Percentiles rank a stretch among this genome's conserved stretches.
Evolutionary conservation across 129 eudicot genomes (phyloP).

Genomic region (Flaveria robusta): DNA sequence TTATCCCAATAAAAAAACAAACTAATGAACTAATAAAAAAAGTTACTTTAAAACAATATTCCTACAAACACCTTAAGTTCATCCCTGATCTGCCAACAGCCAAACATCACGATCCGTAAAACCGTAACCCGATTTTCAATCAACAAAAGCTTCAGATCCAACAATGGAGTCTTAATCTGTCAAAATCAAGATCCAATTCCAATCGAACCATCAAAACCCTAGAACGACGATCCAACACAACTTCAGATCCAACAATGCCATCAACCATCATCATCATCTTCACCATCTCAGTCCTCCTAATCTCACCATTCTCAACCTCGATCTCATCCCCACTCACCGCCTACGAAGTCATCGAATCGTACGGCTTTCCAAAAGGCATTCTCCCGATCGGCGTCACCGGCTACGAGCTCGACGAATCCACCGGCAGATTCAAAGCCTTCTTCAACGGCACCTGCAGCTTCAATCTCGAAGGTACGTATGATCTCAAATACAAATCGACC

Average conservation of each 20-base stretch:
- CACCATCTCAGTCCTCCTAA: conserved; percentile 27
- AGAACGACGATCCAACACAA: no score
- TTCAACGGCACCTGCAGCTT: conserved; percentile 62
- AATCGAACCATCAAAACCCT: conserved; percentile 10
- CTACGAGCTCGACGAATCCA: conserved; percentile 55
- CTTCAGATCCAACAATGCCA: conserved; percentile 14
- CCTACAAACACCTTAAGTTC: background rate
- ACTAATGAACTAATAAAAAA: no score
- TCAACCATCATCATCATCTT: conserved; percentile 17
- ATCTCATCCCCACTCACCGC: conserved; percentile 40
- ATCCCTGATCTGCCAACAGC: background rate
- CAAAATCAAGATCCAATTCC: background rate
- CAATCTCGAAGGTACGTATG: conserved; percentile 66
- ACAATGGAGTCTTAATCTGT: background rate
- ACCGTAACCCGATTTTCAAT: background rate
- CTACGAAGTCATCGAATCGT: conserved; percentile 57
- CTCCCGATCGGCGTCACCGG: conserved; percentile 65
- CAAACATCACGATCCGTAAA: background rate
- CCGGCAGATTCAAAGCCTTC: conserved; percentile 63
- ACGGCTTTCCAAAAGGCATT: conserved; percentile 69
- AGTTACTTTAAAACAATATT: background rate
- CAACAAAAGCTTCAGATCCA: background rate
- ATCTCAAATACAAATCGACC: conserved; percentile 56
- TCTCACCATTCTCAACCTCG: conserved; percentile 25
- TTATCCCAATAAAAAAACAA: background rate